A percentile compares a stretch with the other conserved stretches of the same genome.
Conservation (phyloP, 2,329 filamentous ascomycete species). For the Microsporum ferrugineum region DNA sequence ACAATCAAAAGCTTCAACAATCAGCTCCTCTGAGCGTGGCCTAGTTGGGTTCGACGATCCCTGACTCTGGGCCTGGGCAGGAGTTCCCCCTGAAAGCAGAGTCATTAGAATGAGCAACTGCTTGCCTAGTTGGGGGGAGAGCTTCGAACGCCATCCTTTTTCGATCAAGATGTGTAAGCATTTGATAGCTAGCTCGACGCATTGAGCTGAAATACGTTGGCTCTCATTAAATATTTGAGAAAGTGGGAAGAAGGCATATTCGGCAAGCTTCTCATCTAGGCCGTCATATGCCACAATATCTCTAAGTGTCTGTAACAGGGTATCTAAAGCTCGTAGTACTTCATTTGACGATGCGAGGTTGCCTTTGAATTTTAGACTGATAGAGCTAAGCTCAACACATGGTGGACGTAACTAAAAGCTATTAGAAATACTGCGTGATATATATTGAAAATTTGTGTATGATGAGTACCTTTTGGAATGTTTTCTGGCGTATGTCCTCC, state of each 20-base stretch:
- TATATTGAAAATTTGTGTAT: neutral
- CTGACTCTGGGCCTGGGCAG: constrained; percentile 38
- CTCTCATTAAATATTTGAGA: constrained; percentile 74
- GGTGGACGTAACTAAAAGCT: constrained; percentile 42
- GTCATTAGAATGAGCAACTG: constrained; percentile 78
- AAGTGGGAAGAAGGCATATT: constrained; percentile 91
- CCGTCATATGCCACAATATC: constrained; percentile 31
- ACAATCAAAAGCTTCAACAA: constrained; percentile 58
- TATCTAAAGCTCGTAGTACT: constrained; percentile 39
- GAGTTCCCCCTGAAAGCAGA: constrained; percentile 64
- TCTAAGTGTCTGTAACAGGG: constrained; percentile 30
- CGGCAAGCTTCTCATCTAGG: constrained; percentile 71
- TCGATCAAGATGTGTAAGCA: constrained; percentile 63
- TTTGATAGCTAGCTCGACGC: constrained; percentile 61
- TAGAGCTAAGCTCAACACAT: constrained; percentile 48
- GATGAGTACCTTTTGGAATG: constrained; percentile 30
- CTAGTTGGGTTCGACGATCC: constrained; percentile 8
- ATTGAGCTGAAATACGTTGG: constrained; percentile 55
- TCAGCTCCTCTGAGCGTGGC: constrained; percentile 57
- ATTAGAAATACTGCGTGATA: constrained; percentile 7
- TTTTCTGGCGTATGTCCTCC: constrained; percentile 30
- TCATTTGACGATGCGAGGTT: constrained; percentile 35
- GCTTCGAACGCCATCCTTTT: constrained; percentile 64
- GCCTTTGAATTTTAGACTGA: constrained; percentile 40
- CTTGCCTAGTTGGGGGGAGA: constrained; percentile 62